Evolutionary conservation across 1,139 yeast genomes (phyloP), one percentile per base, ranked within the genome.

Genomic region (Lodderomyces beijingensis): DNA sequence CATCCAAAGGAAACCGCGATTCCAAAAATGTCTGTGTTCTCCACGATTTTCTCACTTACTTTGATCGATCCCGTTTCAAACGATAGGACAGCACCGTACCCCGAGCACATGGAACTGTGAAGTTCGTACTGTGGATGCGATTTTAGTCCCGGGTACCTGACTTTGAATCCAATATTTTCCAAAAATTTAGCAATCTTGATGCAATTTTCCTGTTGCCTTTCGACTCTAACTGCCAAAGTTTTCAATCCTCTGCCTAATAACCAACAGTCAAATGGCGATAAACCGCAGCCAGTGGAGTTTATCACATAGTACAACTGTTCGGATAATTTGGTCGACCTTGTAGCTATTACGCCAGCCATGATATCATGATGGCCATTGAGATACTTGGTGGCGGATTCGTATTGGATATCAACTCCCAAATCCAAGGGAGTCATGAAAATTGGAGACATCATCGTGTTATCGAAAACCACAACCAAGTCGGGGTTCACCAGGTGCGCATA

Each of bases 371-470:
- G 96, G 8, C 96, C 96, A 50, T 87, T 85, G 44, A 88, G 66
- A 53, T 85, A 88, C 59, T 88, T 88, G 37, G 96, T 88, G 12
- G 94, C 96, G 11, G 91, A 80, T 55, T 88, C 96, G 56, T 88
- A 88, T 37, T 86, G 95, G 41, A 88, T 83, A 54, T 88, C 96
- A 20, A 81, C 93, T 11, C 93, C 94, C 45, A 83, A 70, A 45
- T 82, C 86, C 46, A 88, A 69, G 2, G 96, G 96, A 11, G 83
- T 72, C 80, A 86, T 80, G 50, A 82, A 69, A 37, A 88, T 59
- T 3, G 96, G 96, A 12, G 95, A 80, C 89, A 88, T 81, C 96
- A 88, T 88, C 42, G 96, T 88, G 65, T 89, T 88, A 59, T 88
- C 96, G 42, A 88, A 89, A 8, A 86, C 95, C 23, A 87, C 86